These are phyloP conservation scores for Epichloe sibirici DNA, from an alignment of 2,329 filamentous ascomycete genomes.

Conservation along the genomic window DNA sequence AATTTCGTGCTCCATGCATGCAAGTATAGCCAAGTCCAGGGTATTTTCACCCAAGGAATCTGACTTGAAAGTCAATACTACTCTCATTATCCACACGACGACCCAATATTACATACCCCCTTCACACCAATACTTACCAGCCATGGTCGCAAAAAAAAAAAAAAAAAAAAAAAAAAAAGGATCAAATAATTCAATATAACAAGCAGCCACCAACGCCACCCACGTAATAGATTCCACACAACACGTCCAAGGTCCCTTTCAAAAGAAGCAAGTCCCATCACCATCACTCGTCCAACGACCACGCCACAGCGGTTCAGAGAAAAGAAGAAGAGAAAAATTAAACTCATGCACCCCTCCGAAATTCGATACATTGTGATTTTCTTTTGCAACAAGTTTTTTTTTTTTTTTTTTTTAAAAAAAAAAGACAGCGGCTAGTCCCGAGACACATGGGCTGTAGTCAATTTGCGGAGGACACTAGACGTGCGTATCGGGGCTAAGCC, in stretches of 20 bases:
- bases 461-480: too few species aligned
- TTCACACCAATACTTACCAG: neutral
- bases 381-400: too few species aligned
- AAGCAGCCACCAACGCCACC: neutral
- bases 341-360: too few species aligned
- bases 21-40: too few species aligned
- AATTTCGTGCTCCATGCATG: too few species aligned
- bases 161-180: neutral
- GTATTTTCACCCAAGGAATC: too few species aligned
- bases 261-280: neutral
- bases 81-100: too few species aligned
- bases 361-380: too few species aligned
- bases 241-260: neutral
- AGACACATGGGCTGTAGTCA: neutral
- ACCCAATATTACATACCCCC: too few species aligned
- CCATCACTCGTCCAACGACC: neutral
- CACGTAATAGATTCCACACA: neutral
- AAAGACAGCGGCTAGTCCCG: neutral
- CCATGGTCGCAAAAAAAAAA: neutral
- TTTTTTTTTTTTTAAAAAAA: neutral
- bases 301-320: neutral
- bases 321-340: neutral
- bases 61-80: too few species aligned
- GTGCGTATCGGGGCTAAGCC: too few species aligned
- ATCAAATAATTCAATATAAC: neutral